These are phyloP conservation scores for Microstroma glucosiphilum DNA, from an alignment of 1,284 basidiomycete genomes.

Conservation along the genomic window DNA sequence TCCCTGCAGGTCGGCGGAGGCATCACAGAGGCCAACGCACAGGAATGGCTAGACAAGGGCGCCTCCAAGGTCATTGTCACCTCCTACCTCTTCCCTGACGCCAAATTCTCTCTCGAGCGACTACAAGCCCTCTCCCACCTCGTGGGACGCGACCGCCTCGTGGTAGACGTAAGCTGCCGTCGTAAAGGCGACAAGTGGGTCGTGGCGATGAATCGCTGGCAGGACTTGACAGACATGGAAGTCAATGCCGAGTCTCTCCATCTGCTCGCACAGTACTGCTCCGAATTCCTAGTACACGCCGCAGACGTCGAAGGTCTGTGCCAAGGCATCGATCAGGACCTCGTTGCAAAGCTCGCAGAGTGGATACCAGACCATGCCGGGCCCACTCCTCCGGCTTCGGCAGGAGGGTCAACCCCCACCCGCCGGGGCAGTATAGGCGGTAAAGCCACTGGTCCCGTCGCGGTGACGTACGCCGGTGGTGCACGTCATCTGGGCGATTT, in stretches of 20 bases:
- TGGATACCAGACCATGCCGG: not conserved
- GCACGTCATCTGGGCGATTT: conserved; percentile 82
- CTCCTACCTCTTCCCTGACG: conserved; percentile 82
- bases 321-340: conserved; percentile 85
- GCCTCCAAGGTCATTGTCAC: conserved; percentile 98
- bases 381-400: too few relatives aligned
- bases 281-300: conserved; percentile 92
- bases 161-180: conserved; percentile 93
- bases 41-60: conserved; percentile 76
- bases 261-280: conserved; percentile 60
- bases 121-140: conserved; percentile 62
- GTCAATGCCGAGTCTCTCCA: conserved; percentile 56
- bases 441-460: conserved; percentile 58
- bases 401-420: not conserved
- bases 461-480: conserved; percentile 90
- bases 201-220: conserved; percentile 99
- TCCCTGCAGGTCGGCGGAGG: conserved; percentile 90
- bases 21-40: conserved; percentile 73
- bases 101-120: conserved; percentile 69
- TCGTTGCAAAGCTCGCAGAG: conserved; percentile 57
- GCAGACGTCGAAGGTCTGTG: conserved; percentile 97
- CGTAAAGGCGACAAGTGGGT: conserved; percentile 72
- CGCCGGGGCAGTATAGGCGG: not conserved
- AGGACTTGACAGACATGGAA: conserved; percentile 88
- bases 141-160: conserved; percentile 78